Evolutionary conservation across 495 filamentous ascomycete genomes (phyloP), one percentile per base, ranked within the genome.

Genomic region (Penicillium subrubescens): DNA sequence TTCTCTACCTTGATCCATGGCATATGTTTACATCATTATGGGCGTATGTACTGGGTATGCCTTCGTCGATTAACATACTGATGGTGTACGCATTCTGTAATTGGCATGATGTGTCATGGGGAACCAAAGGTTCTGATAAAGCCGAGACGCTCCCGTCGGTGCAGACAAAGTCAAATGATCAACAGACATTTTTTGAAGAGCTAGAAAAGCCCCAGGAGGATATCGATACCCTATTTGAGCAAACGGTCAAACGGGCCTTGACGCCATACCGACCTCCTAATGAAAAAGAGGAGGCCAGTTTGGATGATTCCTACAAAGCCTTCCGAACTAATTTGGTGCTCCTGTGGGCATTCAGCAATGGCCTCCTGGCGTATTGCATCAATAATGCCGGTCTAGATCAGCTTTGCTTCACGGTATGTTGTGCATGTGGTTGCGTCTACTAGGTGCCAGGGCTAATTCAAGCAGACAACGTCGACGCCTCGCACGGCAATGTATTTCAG

Each of bases 271-370:
- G 73, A 15, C 83, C 91, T 50, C 86, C 90, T 19, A 84, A 83
- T 23, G 82, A 89, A 52, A 78, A 82, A 3, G 56, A 58, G 4
- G 56, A 87, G 73, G 91, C 89, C 77, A 90, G 88, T 3, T 85
- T 96, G 57, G 93, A 97, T 57, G 93, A 97, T 73, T 92, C 90
- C 21, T 97, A 97, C 84, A 97, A 95, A 80, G 90, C 90, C 77
- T 97, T 97, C 91, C 79, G 93, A 73, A 97, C 93, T 1, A 89
- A 88, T 65, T 82, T 97, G 39, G 89, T 96, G 52, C 86, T 90
- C 21, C 73, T 84, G 2, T 97, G 93, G 93, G 88, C 96, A 62
- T 94, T 96, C 73, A 92, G 90, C 23, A 97, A 97, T 75, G 86
- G 86, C 58, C 69, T 92, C 23, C 77, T 97, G 53, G 88, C 87